Conservation (phyloP, 441 rosid species). For the Corymbia citriodora region DNA sequence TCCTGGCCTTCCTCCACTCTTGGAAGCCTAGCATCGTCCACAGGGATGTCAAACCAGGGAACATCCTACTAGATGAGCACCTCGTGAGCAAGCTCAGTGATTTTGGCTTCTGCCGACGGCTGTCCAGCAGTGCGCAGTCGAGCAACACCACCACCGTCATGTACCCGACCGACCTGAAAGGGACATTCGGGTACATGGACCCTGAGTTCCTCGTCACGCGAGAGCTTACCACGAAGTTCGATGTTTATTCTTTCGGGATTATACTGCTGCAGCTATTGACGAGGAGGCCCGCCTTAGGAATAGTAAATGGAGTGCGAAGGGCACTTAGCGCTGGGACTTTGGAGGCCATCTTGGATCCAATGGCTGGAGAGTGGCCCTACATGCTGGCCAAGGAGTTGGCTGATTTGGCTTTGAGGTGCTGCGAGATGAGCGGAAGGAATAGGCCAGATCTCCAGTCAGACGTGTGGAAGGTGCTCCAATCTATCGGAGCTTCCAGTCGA, state of each 20-base stretch:
- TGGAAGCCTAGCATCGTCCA: conserved; percentile 72
- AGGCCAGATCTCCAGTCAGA: conserved; percentile 79
- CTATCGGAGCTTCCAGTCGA: conserved; percentile 85
- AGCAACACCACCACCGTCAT: conserved; percentile 31
- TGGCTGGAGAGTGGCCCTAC: conserved; percentile 97
- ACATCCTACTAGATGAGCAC: conserved; percentile 80
- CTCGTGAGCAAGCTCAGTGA: conserved; percentile 74
- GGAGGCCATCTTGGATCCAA: conserved; percentile 65
- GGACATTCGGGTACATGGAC: conserved; percentile 73
- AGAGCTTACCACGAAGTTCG: conserved; percentile 78
- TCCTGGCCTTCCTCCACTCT: conserved; percentile 86
- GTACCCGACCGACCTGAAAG: conserved; percentile 52
- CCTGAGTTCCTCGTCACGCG: conserved; percentile 65
- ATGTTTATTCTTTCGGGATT: conserved; percentile 88
- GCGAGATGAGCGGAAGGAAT: conserved; percentile 58
- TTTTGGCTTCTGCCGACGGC: conserved; percentile 66
- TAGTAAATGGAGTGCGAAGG: conserved; percentile 57
- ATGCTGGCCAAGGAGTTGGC: conserved; percentile 82
- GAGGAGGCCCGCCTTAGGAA: conserved; percentile 59
- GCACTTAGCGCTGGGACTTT: conserved; percentile 56
- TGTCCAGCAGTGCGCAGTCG: conserved; percentile 21
- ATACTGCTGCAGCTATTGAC: conserved; percentile 68
- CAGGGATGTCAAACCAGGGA: conserved; percentile 67
- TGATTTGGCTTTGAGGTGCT: conserved; percentile 77
- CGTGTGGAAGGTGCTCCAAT: conserved; percentile 83